Evolutionary conservation across 1,139 yeast species (phyloP), one percentile per base, ranked within the genome.

Genomic region (Geotrichum aggregatum): DNA sequence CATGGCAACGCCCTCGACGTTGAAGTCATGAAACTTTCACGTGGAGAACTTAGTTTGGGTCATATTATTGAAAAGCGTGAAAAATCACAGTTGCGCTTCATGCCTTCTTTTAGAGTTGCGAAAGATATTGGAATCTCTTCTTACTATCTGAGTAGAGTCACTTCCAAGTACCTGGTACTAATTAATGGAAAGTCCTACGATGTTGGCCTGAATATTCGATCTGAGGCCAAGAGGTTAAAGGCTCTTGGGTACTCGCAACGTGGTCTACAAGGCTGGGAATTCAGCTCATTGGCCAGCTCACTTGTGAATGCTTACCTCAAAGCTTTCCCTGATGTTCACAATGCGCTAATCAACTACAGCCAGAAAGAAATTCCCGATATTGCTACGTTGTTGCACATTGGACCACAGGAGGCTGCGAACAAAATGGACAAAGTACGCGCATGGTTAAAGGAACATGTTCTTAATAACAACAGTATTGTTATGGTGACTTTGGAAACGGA

Each of bases 241-340:
- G 98, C 87, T 5, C 75, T 91, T 59, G 98, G 98, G 1, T 91
- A 83, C 69, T 81, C 96, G 3, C 78, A 82, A 58, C 82, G 83
- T 61, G 73, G 72, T 44, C 81, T 78, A 21, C 80, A 76, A 56
- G 83, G 82, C 44, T 94, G 98, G 98, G 91, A 83, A 61, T 92
- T 75, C 68, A 86, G 95, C 56, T 81, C 81, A 13, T 73, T 85
- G 61, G 95, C 98, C 0, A 70, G 86, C 41, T 75, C 79, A 39
- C 73, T 91, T 59, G 70, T 92, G 44, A 73, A 74, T 49, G 82
- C 79, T 31, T 94, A 88, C 66, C 72, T 75, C 62, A 62, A 66
- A 13, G 74, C 74, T 53, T 91, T 86, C 71, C 86, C 92, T 1
- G 70, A 71, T 7, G 71, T 89, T 47, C 82, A 87, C 65, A 65